Percentiles rank a stretch among this genome's conserved stretches.
These are phyloP conservation scores for Macrolepiota dolichaula DNA, from an alignment of 768 basidiomycete species.

Conservation along the genomic window DNA sequence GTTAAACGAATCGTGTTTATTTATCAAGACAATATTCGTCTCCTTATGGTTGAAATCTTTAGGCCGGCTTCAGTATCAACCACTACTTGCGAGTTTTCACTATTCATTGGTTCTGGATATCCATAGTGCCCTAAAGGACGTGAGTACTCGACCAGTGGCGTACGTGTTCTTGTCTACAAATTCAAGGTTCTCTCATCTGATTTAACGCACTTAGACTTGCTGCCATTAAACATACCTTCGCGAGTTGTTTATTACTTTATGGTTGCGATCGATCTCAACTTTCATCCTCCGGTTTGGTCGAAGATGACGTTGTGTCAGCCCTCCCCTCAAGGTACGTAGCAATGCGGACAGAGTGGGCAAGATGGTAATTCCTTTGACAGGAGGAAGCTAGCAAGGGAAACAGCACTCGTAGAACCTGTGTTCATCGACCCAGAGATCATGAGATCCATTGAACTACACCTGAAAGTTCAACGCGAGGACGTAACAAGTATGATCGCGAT, in stretches of 20 bases:
- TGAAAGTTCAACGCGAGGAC: slow-evolving; percentile 44
- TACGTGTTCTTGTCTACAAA: slow-evolving; percentile 24
- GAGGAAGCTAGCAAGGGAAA: slow-evolving; percentile 42
- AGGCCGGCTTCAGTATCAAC: slow-evolving; percentile 58
- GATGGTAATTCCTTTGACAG: slow-evolving; percentile 25
- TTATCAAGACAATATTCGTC: slow-evolving; percentile 51
- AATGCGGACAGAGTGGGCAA: neutral
- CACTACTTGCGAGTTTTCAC: slow-evolving; percentile 46
- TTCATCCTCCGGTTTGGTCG: slow-evolving; percentile 41
- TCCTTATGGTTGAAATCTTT: slow-evolving; percentile 61
- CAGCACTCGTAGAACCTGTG: slow-evolving; percentile 52
- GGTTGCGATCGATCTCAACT: slow-evolving; percentile 59
- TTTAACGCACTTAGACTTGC: slow-evolving; percentile 26
- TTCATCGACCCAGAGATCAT: slow-evolving; percentile 57
- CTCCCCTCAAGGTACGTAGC: slow-evolving; percentile 54
- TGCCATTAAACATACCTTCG: slow-evolving; percentile 62
- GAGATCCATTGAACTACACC: slow-evolving; percentile 47
- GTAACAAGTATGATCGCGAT: slow-evolving; percentile 53
- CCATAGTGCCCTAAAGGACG: slow-evolving; percentile 30
- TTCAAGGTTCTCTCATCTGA: neutral
- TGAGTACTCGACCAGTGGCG: slow-evolving; percentile 28
- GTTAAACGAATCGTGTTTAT: slow-evolving; percentile 42
- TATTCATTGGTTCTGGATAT: slow-evolving; percentile 37
- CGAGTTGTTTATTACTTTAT: slow-evolving; percentile 58
- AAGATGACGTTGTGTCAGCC: slow-evolving; percentile 40